These are phyloP conservation scores for Pseudozyma thailandica DNA, from an alignment of 1,284 basidiomycete species.

Conservation along the genomic window DNA sequence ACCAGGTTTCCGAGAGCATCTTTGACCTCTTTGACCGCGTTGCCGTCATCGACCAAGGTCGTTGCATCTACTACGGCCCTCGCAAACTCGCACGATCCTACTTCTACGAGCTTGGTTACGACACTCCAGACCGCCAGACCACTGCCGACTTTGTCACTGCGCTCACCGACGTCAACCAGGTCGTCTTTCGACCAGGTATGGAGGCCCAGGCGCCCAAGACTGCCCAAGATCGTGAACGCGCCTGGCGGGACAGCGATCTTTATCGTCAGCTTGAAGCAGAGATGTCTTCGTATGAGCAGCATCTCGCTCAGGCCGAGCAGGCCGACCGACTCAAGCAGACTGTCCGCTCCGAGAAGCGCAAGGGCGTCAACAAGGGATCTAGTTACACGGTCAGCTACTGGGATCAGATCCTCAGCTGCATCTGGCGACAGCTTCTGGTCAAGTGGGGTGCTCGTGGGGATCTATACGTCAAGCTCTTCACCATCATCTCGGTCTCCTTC, in stretches of 20 bases:
- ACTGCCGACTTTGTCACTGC: conserved; percentile 72
- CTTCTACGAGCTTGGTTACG: conserved; percentile 61
- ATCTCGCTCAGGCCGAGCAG: conserved; percentile 37
- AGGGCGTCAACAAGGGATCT: conserved; percentile 49
- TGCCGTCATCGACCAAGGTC: conserved; percentile 56
- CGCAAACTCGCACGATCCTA: conserved; percentile 50
- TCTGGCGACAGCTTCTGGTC: conserved; percentile 57
- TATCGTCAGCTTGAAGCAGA: conserved; percentile 49
- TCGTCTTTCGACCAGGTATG: conserved; percentile 72
- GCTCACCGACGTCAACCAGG: conserved; percentile 75
- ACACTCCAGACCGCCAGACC: conserved; percentile 48
- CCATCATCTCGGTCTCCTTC: conserved; percentile 59
- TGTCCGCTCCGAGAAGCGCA: conserved; percentile 53
- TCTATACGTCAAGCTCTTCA: conserved; percentile 54
- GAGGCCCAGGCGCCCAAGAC: conserved; percentile 69
- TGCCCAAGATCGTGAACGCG: conserved; percentile 53
- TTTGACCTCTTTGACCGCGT: conserved; percentile 57
- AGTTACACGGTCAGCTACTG: conserved; percentile 56
- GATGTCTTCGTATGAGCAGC: conserved; percentile 55
- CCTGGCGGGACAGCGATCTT: conserved; percentile 49
- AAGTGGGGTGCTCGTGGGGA: conserved; percentile 51
- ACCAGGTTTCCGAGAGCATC: conserved; percentile 59
- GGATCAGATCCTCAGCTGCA: conserved; percentile 50
- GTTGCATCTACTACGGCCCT: conserved; percentile 69
- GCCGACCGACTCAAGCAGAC: conserved; percentile 42